Evolutionary conservation across 352 stramenopile species (phyloP), one percentile per base, ranked within the genome.

Genomic region (Pythium sukuiense): DNA sequence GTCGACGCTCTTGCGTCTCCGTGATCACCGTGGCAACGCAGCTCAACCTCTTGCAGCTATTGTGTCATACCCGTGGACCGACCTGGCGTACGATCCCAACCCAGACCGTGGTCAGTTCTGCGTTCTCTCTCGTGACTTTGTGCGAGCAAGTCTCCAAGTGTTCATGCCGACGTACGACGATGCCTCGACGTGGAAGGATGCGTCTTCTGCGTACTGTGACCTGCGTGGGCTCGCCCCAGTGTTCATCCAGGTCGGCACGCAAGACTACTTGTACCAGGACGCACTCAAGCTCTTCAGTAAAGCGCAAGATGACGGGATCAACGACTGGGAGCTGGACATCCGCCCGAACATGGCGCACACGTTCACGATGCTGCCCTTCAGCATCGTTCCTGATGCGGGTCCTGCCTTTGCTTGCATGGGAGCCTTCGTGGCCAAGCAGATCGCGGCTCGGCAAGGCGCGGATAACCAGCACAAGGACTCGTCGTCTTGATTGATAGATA

Each of bases 201-300:
- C 32, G 2, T 29, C 53, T 2, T 41, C 53, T 2, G 32, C 20
- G 2, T 20, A 85, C 69, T 83, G 76, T 63, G 67, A 85, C 48
- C 62, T 87, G 27, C 45, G 61, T 29, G 67, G 57, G 8, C 61
- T 87, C 6, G 69, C 78, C 3, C 76, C 78, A 0, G 66, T 80
- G 46, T 76, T 83, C 33, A 54, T 88, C n/a, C 80, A 85, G 49
- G 66, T 74, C 58, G 79, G 46, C 5, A 70, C 53, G 29, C 57
- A 76, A 11, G 80, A 88, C 57, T 76, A 72, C 45, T 53, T 88
- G 24, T 76, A 77, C 58, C 59, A 76, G 41, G 65, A 85, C 33
- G 61, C 76, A 6, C 32, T 77, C 6, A 49, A 55, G n/a, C 62
- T 88, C 0, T 58, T 61, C 1, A 58, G 62, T n/a, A 86, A 83